phyloP scores from a whole-genome alignment of 768 basidiomycete species.

The Neoboletus brunneissimus region DNA sequence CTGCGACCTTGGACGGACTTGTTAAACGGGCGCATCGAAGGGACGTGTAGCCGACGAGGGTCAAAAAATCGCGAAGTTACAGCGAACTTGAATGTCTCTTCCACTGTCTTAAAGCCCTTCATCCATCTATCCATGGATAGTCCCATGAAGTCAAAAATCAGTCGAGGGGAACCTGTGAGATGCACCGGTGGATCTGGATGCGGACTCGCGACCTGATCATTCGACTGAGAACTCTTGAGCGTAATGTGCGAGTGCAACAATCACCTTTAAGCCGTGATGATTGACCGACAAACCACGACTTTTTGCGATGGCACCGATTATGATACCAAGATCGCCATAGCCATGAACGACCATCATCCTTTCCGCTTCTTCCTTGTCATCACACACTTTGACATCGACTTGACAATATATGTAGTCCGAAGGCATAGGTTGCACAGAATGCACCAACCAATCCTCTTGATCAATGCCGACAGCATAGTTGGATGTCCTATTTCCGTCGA shows the following conservation, averaged over 20 bases:
- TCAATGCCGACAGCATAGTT: conserved; percentile 57
- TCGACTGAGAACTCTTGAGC: conserved; percentile 18
- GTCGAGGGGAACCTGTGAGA: conserved; percentile 48
- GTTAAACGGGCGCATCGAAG: conserved; percentile 36
- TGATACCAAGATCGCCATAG: conserved; percentile 74
- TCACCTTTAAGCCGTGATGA: conserved; percentile 57
- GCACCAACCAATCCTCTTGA: conserved; percentile 37
- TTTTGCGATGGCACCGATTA: conserved; percentile 54
- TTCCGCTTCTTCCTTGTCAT: conserved; percentile 47
- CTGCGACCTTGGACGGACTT: conserved; percentile 45
- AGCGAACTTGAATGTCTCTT: conserved; percentile 58
- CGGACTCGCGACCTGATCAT: conserved; percentile 26
- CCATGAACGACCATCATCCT: conserved; percentile 54
- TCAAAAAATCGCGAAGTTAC: conserved; percentile 53
- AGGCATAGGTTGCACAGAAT: conserved; percentile 4
- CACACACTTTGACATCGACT: conserved; percentile 64
- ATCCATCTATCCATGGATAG: conserved; percentile 51
- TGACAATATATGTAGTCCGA: conserved; percentile 36
- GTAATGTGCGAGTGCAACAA: not conserved
- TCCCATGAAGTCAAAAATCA: conserved; percentile 55
- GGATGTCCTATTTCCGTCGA: conserved; percentile 54
- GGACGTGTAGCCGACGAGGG: conserved; percentile 35
- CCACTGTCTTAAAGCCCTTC: conserved; percentile 53
- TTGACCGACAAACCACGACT: conserved; percentile 51
- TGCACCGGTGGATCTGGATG: conserved; percentile 39